Evolutionary conservation across 1,139 yeast species (phyloP).

Genomic region (Torulaspora pretoriensis): DNA sequence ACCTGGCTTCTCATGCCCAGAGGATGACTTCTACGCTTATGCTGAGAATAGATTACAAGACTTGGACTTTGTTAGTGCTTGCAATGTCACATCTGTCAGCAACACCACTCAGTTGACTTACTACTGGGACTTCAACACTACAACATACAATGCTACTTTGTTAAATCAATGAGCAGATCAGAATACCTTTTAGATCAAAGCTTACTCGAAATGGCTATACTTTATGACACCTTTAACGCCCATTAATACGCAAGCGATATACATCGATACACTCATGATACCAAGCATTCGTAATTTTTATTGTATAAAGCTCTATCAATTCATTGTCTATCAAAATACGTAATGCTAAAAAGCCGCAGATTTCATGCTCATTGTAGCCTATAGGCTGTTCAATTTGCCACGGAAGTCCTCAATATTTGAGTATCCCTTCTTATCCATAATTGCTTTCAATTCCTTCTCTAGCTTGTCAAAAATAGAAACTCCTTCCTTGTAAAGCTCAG

Average conservation of each 20-base stretch:
- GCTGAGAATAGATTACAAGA: slow-evolving; percentile 38
- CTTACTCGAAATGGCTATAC: no score
- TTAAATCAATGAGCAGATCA: slow-evolving; percentile 8
- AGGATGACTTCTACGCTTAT: slow-evolving; percentile 40
- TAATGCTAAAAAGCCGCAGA: no score
- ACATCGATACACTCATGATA: no score
- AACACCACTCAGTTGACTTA: slow-evolving; percentile 26
- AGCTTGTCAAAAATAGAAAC: slow-evolving; percentile 26
- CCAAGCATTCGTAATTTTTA: no score
- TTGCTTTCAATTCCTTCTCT: slow-evolving; percentile 23
- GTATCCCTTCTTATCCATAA: slow-evolving; percentile 31
- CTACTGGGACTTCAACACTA: slow-evolving; percentile 32
- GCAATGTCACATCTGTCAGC: slow-evolving; percentile 31
- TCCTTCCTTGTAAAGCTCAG: slow-evolving; percentile 30
- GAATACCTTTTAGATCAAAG: not conserved
- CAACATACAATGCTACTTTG: slow-evolving; percentile 24
- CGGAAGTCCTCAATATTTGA: slow-evolving; percentile 31
- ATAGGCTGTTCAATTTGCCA: slow-evolving; percentile 27
- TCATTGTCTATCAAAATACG: no score
- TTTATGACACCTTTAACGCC: no score
- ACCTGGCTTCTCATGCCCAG: slow-evolving; percentile 57
- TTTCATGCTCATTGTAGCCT: not conserved
- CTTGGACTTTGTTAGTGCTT: slow-evolving; percentile 38
- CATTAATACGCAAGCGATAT: no score
- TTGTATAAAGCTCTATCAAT: not conserved